Base-by-base conservation (phyloP, 371 early-diverging fungal species). In the Mucor plumbeus region DNA sequence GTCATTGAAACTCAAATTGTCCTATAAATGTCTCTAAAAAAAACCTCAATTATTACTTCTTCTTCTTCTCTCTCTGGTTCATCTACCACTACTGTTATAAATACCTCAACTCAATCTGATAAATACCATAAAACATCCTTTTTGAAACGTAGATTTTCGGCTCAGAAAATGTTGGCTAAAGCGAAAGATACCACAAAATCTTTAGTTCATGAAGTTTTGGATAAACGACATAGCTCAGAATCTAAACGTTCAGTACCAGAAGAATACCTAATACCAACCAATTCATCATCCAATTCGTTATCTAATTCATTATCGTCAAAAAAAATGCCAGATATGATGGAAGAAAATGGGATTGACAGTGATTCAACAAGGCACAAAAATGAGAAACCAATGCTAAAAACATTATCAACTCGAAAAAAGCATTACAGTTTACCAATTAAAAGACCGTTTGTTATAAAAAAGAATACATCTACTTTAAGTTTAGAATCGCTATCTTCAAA, bases 171-270 rank as follows among this genome's bases (percentile, higher is more conserved):
- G 63, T 48, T 70, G 17, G 39, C 50, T 3, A 70, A 63, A 70
- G 71, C 67, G 8, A 70, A 70, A 59, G 71, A 70, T 59, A 59
- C 67, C 4, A 63, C 66, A 11, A 59, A 55, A 41, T 54, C 65
- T 19, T 40, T 63, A 35, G 68, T 68, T 15, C 61, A 72, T 21
- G 65, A 68, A 2, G 69, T 58, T 38, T 35, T 63, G 11, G 62
- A 58, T 9, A 67, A 59, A 48, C 62, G 69, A 1, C 41, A 53
- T 38, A 69, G 69, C 34, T 44, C 66, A 17, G 69, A 73, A 4
- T 48, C 66, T 1, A 65, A 68, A 15, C 61, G 58, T 11, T 34
- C 59, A 39, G 10, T 39, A 5, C 13, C n/a, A 21, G 59, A 39
- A 40, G 39, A 39, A 10, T 21, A 21, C 17, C 36, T 7, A 6